Evolutionary conservation across 306 rosid species (phyloP), one percentile per base, ranked within the genome.

Genomic region (Lathyrus aphaca): DNA sequence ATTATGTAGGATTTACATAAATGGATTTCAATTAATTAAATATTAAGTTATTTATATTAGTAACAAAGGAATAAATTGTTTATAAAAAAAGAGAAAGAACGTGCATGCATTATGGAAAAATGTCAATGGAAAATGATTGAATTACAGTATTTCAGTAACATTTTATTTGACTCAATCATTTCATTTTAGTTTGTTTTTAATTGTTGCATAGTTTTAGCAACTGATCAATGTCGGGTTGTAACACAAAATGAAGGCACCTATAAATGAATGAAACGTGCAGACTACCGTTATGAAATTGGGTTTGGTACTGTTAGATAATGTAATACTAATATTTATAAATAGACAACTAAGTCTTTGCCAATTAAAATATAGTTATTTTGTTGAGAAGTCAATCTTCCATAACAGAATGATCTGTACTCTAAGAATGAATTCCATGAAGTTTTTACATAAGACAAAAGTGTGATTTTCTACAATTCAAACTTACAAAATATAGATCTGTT

Each of bases 251-350:
- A 48, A 39, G 32, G 74, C 39, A 35, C 29, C 18, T 56, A 44
- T 50, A 37, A 68, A 73, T 73, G 53, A 77, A 50, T 64, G 68
- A 60, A 77, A 74, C 82, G 80, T 82, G 82, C 53, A 49, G 17
- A 42, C 58, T 32, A 8, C 65, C 63, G 25, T 48, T 35, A 70
- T 29, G 53, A 56, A 45, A 54, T 37, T 39, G n/a, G 12, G 68
- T 70, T 77, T 57, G 37, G 54, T 45, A 62, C 35, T 39, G 27
- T 35, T 71, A 54, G 44, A 55, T 77, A 73, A 64, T 61, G 46
- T 72, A 71, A 66, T 45, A n/a, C 29, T 69, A 74, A 69, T 51
- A 43, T 64, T 23, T 42, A 64, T 66, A 39, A 39, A 40, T 64
- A 46, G 53, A 66, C 78, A 66, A 61, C 81, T 66, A 71, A 57